phyloP scores from a whole-genome alignment of 192 early-diverging fungal genomes.

The Coemansia sp. region DNA sequence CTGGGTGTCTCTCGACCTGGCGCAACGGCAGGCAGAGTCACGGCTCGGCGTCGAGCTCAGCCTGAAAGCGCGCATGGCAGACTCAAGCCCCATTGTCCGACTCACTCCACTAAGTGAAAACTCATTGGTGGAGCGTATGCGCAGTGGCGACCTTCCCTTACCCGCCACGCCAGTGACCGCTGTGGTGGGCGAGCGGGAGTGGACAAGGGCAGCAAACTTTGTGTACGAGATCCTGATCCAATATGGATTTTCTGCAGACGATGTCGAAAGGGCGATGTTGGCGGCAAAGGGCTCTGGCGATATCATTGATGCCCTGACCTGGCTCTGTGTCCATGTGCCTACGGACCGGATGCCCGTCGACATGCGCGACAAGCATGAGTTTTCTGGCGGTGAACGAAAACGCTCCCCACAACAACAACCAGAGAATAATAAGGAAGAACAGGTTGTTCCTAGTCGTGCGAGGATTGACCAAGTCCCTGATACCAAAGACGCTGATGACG shows the following conservation, averaged over 20 bases:
- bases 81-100: not conserved
- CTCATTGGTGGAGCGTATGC: slow-evolving; percentile 17
- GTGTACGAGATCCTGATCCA: slow-evolving; percentile 26
- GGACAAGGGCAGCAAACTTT: slow-evolving; percentile 30
- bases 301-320: slow-evolving; percentile 24
- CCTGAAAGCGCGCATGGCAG: not conserved
- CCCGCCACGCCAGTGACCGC: not conserved
- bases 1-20: slow-evolving; percentile 23
- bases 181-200: slow-evolving; percentile 11
- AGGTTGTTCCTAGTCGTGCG: not conserved
- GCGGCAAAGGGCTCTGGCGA: slow-evolving; percentile 19
- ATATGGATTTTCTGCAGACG: slow-evolving; percentile 15
- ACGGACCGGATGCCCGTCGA: slow-evolving; percentile 32
- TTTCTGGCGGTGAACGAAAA: not conserved
- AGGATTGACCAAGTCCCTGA: not conserved
- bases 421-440: not conserved
- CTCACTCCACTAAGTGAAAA: slow-evolving; percentile 19
- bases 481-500: not conserved
- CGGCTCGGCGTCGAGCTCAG: slow-evolving; percentile 19
- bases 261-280: slow-evolving; percentile 17
- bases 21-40: slow-evolving; percentile 18
- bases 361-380: slow-evolving; percentile 47
- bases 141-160: not conserved
- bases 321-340: slow-evolving; percentile 34
- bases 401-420: not conserved